Base-by-base conservation (phyloP, 257 asterid species). In the Fraxinus anomala region DNA sequence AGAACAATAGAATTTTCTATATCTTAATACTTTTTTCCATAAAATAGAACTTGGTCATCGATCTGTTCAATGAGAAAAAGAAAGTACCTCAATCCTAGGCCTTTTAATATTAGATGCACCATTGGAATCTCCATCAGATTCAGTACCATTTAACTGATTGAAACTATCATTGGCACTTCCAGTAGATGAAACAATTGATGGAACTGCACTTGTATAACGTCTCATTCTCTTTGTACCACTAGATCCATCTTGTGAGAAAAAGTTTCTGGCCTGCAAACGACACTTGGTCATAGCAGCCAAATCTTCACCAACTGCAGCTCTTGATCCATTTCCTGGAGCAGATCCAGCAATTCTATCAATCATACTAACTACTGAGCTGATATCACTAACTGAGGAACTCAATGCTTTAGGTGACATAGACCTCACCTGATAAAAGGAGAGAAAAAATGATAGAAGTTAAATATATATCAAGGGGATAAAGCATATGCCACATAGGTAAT, bases 271-370 rank as follows among this genome's bases (percentile, higher is more conserved):
- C 84, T 91, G 97, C 75, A 92, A 81, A 70, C 96, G 97, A 77
- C 97, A 92, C 82, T 89, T 94, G 68, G 98, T 92, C 98, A 94
- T 89, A 66, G 97, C 97, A 85, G 91, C 98, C 88, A 94, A 87
- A 91, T 94, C 98, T 85, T 94, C 98, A 54, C 98, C 97, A 10
- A 91, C 96, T 67, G 98, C 97, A 82, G 98, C 97, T 80, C 98
- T 91, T 56, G 98, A 94, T 74, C 98, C 98, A 89, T 94, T 94
- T 44, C 97, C 98, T 11, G 98, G 98, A 72, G 98, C 98, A 81
- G 98, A 92, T 82, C 98, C 98, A 40, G 98, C 97, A 59, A 94
- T 91, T 87, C 97, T 91, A 86, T 94, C 98, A 42, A 88, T 89
- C 97, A 94, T 92, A 74, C 97, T 92, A 82, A 94, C 94, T 80